Evolutionary conservation across 768 basidiomycete species (phyloP).

Genomic region (Termitomyces sp.): DNA sequence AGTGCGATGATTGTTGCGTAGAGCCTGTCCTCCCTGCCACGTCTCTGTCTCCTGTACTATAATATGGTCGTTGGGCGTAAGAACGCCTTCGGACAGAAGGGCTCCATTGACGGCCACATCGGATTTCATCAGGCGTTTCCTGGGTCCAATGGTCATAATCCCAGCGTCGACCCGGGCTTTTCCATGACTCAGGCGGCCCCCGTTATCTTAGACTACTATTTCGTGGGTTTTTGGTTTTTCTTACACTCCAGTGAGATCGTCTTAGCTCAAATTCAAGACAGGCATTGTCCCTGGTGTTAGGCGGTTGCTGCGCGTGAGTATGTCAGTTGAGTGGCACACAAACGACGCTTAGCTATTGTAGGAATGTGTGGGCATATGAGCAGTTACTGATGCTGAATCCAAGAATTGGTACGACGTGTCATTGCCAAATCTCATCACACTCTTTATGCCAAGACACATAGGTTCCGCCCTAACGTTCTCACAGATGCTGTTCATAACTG

Average conservation of each 20-base stretch:
- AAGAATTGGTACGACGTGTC: conserved; percentile 47
- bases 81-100: conserved; percentile 2
- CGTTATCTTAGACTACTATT: conserved; percentile 32
- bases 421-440: neutral
- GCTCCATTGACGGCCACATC: neutral
- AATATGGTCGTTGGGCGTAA: conserved; percentile 8
- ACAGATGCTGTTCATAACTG: conserved; percentile 76
- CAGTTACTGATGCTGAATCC: conserved; percentile 66
- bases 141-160: neutral
- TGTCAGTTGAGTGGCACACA: neutral
- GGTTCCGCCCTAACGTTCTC: conserved; percentile 82
- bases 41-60: neutral
- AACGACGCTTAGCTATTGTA: conserved; percentile 17
- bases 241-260: neutral
- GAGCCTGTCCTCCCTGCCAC: neutral
- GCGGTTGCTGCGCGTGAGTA: conserved; percentile 81
- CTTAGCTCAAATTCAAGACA: conserved; percentile 13
- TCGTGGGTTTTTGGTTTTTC: conserved; percentile 17
- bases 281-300: conserved; percentile 63
- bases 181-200: conserved; percentile 26
- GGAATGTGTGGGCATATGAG: conserved; percentile 79
- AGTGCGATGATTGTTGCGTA: conserved; percentile 1
- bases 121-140: neutral
- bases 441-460: conserved; percentile 18
- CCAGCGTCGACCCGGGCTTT: conserved; percentile 22